Evolutionary conservation across 495 filamentous ascomycete genomes (phyloP), one percentile per base, ranked within the genome.

Genomic region (Hypoxylon lenormandii): DNA sequence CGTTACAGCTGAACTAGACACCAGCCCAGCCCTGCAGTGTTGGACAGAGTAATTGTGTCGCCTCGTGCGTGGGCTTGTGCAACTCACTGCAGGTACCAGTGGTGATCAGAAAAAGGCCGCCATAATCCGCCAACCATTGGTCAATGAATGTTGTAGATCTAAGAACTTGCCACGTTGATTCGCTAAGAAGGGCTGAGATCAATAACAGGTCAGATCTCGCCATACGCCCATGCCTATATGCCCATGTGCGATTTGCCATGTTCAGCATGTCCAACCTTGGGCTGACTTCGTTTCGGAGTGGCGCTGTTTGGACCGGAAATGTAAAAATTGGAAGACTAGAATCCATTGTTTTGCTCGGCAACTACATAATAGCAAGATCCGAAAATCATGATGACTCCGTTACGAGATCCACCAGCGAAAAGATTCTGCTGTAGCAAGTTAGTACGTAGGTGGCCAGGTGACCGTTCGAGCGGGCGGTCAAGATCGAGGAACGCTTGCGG

Each of bases 61-160:
- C 23, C 23, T 37, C 51, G 26, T 30, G 28, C 43, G n/a, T n/a
- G n/a, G n/a, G 16, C 37, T 22, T 49, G 22, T 30, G 28, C 43
- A 58, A 5, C 19, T 28, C 50, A 62, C 62, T 71, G 68, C 68
- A 71, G 68, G 68, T 71, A 71, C 68, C 15, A 43, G 16, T 50
- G 38, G 19, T 38, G 67, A 65, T 61, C 56, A n/a, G 43, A 57
- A 66, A 60, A 70, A 62, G 65, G 61, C 67, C 67, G 67, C 67
- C 52, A 52, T 22, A 58, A 66, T 58, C 46, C 61, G 61, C 36
- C 13, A 52, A 16, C 66, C 60, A 65, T 65, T 60, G 16, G 16
- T 7, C 30, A 7, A 33, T 33, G 10, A 33, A 8, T 33, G 30
- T 7, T 33, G 10, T 7, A 30, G 36, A 55, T 59, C 40, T 38